phyloP scores from a whole-genome alignment of 192 early-diverging fungal genomes.

The Podila minutissima region DNA sequence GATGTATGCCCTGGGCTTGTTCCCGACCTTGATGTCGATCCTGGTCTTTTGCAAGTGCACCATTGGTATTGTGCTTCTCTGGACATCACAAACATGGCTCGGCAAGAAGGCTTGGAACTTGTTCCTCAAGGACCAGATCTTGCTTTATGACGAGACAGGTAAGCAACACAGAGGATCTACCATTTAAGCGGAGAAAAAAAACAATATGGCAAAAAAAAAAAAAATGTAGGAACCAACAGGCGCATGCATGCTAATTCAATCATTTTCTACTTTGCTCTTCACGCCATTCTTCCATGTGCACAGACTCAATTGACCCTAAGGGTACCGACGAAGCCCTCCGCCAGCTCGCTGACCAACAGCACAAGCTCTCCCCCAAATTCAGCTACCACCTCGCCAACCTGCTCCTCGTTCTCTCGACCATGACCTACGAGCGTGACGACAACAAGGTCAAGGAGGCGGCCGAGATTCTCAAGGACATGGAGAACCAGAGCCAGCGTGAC shows the following conservation, averaged over 20 bases:
- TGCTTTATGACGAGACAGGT: conserved; percentile 32
- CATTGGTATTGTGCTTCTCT: conserved; percentile 9
- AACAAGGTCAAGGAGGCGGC: conserved; percentile 52
- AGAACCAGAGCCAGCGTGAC: conserved; percentile 8
- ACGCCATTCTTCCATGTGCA: neutral
- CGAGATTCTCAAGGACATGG: conserved; percentile 12
- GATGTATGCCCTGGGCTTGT: conserved; percentile 15
- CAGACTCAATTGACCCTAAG: conserved; percentile 32
- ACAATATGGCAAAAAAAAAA: neutral
- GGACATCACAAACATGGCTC: conserved; percentile 15
- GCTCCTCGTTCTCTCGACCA: conserved; percentile 53
- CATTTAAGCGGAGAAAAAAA: neutral
- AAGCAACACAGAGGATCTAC: neutral
- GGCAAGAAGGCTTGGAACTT: conserved; percentile 16
- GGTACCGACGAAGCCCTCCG: conserved; percentile 27
- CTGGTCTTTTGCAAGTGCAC: conserved; percentile 18
- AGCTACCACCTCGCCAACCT: conserved; percentile 56
- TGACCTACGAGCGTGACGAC: conserved; percentile 60
- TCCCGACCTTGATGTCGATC: conserved; percentile 9
- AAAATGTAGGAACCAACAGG: neutral
- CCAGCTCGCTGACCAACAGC: conserved; percentile 10
- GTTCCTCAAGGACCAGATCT: conserved; percentile 27
- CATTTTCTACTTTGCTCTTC: neutral
- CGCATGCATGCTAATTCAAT: neutral
- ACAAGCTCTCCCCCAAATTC: conserved; percentile 14